These are phyloP conservation scores for Aspergillus sp. DNA, from an alignment of 2,329 filamentous ascomycete species.

Conservation along the genomic window DNA sequence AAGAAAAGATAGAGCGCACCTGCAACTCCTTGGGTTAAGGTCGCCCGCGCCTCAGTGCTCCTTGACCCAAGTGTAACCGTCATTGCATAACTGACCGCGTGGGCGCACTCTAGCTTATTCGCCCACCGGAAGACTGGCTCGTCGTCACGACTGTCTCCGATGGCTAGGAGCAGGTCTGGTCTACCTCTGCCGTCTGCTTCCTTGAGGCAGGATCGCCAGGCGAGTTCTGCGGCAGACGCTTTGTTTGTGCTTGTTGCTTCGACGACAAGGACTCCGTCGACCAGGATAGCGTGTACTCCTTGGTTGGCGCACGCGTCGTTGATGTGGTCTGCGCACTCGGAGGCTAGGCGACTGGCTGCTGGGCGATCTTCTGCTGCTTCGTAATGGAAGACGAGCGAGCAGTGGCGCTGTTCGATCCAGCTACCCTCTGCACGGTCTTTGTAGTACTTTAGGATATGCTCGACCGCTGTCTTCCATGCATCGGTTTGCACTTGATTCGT, in stretches of 20 bases:
- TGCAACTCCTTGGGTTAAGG: conserved; percentile 87
- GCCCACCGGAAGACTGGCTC: conserved; percentile 96
- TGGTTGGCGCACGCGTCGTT: conserved; percentile 89
- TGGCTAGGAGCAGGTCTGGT: conserved; percentile 85
- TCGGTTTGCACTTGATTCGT: conserved; percentile 71
- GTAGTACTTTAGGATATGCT: conserved; percentile 84
- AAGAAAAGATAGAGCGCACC: conserved; percentile 60
- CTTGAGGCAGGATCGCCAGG: conserved; percentile 69
- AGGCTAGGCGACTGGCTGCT: conserved; percentile 76
- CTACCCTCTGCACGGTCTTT: conserved; percentile 86
- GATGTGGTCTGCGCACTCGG: conserved; percentile 91
- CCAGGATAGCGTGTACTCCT: conserved; percentile 79
- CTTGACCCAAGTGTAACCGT: conserved; percentile 86
- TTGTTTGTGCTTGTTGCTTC: conserved; percentile 89
- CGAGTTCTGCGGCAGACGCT: conserved; percentile 75
- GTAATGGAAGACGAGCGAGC: conserved; percentile 89
- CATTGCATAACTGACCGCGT: conserved; percentile 69
- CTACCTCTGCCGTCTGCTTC: conserved; percentile 44
- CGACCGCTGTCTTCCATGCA: conserved; percentile 83
- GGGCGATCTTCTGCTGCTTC: conserved; percentile 78
- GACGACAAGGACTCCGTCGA: conserved; percentile 80
- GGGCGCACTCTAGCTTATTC: conserved; percentile 69
- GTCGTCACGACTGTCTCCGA: conserved; percentile 90
- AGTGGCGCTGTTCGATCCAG: conserved; percentile 87
- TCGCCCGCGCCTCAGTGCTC: conserved; percentile 85